Conservation (phyloP, 1,284 basidiomycete species). For the Moniliophthora roreri region DNA sequence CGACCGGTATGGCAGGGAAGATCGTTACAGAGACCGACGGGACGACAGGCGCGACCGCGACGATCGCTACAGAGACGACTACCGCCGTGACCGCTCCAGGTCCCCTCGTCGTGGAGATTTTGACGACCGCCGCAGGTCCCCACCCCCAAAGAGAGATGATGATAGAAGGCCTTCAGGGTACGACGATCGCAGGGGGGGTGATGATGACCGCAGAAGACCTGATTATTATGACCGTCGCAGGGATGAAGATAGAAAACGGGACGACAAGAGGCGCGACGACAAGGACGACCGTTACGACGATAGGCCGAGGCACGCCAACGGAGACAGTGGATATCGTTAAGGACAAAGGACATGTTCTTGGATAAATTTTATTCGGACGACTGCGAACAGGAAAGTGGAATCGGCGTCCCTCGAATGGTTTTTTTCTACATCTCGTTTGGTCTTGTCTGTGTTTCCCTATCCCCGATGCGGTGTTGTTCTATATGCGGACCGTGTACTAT, state of each 20-base stretch:
- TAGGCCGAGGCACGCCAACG: constrained; percentile 68
- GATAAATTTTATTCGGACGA: constrained; percentile 26
- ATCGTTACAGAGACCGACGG: constrained; percentile 34
- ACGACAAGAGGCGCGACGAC: constrained; percentile 74
- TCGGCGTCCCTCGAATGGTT: constrained; percentile 44
- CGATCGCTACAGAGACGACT: constrained; percentile 57
- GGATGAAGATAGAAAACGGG: constrained; percentile 68
- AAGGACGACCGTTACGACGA: constrained; percentile 77
- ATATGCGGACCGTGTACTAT: constrained; percentile 52
- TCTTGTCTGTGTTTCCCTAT: constrained; percentile 29
- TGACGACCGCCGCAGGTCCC: constrained; percentile 79
- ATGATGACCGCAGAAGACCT: constrained; percentile 75
- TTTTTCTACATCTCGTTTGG: constrained; percentile 29
- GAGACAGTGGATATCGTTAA: constrained; percentile 72
- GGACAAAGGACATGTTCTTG: constrained; percentile 11
- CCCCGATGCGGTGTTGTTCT: constrained; percentile 49
- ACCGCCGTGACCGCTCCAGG: constrained; percentile 72
- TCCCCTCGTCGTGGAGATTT: constrained; percentile 64
- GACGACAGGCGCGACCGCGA: constrained; percentile 20
- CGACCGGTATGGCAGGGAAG: constrained; percentile 27
- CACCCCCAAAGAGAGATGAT: constrained; percentile 70
- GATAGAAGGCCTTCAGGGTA: constrained; percentile 84
- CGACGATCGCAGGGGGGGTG: constrained; percentile 77
- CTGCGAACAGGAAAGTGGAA: constrained; percentile 39
- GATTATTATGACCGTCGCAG: constrained; percentile 82